Evolutionary conservation across 768 basidiomycete species (phyloP).

Genomic region (Suillus clintonianus): DNA sequence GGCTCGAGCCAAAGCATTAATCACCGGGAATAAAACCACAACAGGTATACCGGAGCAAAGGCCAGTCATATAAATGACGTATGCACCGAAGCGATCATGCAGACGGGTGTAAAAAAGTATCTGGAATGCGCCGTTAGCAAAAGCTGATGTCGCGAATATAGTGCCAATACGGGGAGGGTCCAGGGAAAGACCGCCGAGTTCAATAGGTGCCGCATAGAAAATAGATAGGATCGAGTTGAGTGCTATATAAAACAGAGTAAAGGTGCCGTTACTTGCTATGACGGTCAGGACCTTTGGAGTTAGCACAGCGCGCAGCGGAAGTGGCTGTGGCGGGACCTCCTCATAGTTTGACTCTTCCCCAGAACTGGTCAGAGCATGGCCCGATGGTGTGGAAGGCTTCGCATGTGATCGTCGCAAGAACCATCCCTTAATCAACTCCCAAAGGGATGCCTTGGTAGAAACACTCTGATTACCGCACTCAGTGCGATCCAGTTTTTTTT

Average conservation of each 20-base stretch:
- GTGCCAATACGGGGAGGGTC: conserved; percentile 31
- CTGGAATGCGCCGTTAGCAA: conserved; percentile 48
- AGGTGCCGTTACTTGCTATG: no score
- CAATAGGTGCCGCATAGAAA: conserved; percentile 32
- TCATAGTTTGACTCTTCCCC: not conserved
- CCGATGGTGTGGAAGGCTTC: not conserved
- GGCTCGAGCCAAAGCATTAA: not conserved
- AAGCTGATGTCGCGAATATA: conserved; percentile 24
- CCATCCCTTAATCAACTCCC: not conserved
- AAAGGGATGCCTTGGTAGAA: not conserved
- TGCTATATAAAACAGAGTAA: no score
- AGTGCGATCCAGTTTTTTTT: not conserved
- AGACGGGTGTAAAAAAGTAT: conserved; percentile 60
- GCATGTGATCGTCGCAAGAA: no score
- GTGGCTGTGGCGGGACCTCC: conserved; percentile 16
- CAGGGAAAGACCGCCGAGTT: conserved; percentile 28
- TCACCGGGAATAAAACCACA: not conserved
- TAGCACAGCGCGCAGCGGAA: conserved; percentile 52
- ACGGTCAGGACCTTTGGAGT: conserved; percentile 43
- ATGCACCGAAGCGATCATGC: conserved; percentile 55
- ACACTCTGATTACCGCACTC: not conserved
- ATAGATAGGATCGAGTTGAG: conserved; percentile 41
- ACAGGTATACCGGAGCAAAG: not conserved
- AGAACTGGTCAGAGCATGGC: not conserved
- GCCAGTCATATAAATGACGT: not conserved